Base-by-base conservation (phyloP, 805 yeast genomes). In the Pichia kluyveri region DNA sequence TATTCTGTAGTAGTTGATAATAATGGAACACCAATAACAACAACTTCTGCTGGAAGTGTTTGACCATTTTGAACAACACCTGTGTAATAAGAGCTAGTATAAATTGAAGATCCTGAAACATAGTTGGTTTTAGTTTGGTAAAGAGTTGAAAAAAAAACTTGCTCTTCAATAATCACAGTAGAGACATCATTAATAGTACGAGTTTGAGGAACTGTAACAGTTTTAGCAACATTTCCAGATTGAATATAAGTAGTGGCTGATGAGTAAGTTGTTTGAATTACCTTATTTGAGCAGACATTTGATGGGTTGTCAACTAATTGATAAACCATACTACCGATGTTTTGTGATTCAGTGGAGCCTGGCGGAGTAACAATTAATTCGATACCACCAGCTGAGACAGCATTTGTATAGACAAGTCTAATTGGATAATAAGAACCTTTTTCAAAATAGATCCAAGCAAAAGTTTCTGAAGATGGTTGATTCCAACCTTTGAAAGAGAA, bases 371-470 rank as follows among this genome's bases (percentile, higher is more conserved):
- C 42, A 8, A n/a, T 12, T 12, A 46, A 40, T 7, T 18, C 9
- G 7, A 49, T 28, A 6, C 34, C 26, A 38, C 41, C 49, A 17
- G 23, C 40, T 6, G 18, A 3, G 1, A 30, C 14, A 31, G 23
- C 23, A 19, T 49, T 49, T 5, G 37, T 17, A 30, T 43, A 49
- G 9, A 49, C 43, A 27, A 46, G 19, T 43, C 50, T 46, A 8
- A 49, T 41, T 31, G 52, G 52, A 38, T 46, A 46, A 8, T 40
- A 43, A 12, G n/a, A 34, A 14, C 45, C 50, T 10, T 19, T 40
- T 28, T 40, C 45, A 30, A 49, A 30, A 27, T 49, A 49, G 10
- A 49, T 42, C 34, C 31, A 39, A n/a, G 43, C 40, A 7, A 6
- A 8, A 8, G 23, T 17, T n/a, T 7, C n/a, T 8, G 32, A 15